Percentiles rank a stretch among this genome's conserved stretches.
Conservation (phyloP, 2,329 filamentous ascomycete genomes). For the Pyricularia sp. region DNA sequence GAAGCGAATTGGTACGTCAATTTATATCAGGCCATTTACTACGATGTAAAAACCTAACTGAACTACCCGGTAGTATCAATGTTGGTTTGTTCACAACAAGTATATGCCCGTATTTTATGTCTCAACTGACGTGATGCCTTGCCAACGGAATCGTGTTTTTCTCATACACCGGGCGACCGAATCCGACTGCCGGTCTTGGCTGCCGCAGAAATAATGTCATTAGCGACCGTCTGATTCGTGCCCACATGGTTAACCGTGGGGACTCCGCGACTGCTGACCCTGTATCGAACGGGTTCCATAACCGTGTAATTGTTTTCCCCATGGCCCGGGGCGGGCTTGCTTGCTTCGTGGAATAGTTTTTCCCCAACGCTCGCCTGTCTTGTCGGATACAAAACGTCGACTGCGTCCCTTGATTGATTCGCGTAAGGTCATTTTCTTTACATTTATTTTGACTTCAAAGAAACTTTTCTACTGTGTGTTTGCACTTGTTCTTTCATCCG, state of each 20-base stretch:
- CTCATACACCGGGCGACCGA: background rate
- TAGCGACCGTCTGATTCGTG: background rate
- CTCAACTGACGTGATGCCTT: background rate
- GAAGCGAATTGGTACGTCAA: background rate
- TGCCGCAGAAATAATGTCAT: background rate
- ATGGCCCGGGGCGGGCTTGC: background rate
- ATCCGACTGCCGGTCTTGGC: background rate
- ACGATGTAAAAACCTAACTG: background rate
- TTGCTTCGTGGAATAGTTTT: background rate
- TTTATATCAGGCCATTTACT: background rate
- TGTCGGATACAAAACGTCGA: background rate
- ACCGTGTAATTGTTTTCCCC: background rate
- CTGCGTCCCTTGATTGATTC: background rate
- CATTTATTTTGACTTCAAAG: background rate
- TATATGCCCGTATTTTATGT: background rate
- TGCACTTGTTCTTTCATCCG: background rate
- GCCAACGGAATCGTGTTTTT: background rate
- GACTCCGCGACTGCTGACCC: background rate
- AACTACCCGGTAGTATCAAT: background rate
- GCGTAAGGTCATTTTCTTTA: background rate
- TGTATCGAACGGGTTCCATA: background rate
- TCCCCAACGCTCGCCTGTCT: background rate
- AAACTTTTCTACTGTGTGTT: background rate
- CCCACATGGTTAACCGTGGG: background rate
- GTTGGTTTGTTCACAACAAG: background rate